These are phyloP conservation scores for Medicago arabica DNA, from an alignment of 306 rosid genomes.

Conservation along the genomic window DNA sequence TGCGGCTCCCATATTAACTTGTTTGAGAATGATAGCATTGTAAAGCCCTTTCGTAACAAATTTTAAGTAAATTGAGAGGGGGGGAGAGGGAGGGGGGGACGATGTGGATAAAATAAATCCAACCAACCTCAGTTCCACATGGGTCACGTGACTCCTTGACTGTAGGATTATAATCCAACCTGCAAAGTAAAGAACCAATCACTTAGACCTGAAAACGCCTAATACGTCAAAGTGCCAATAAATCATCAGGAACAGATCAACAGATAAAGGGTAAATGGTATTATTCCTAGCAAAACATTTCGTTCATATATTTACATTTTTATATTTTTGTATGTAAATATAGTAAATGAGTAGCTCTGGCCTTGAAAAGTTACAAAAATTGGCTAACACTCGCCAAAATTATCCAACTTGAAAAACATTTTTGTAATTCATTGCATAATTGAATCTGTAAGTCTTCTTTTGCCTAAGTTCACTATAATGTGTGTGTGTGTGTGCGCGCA, in stretches of 20 bases:
- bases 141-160: slow-evolving; percentile 46
- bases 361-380: slow-evolving; percentile 5
- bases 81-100: background rate
- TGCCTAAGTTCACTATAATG: too few species aligned
- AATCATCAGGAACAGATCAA: slow-evolving; percentile 21
- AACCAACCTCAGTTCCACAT: slow-evolving; percentile 57
- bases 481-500: too few species aligned
- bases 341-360: slow-evolving; percentile 1
- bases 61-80: slow-evolving; percentile 2
- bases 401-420: background rate
- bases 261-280: slow-evolving; percentile 14
- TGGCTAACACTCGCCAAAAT: background rate
- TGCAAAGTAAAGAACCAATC: slow-evolving; percentile 51
- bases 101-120: slow-evolving; percentile 16
- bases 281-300: slow-evolving; percentile 28
- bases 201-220: slow-evolving; percentile 21
- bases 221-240: slow-evolving; percentile 3
- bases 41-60: slow-evolving; percentile 1
- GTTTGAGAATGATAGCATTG: slow-evolving; percentile 19
- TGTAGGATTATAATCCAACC: slow-evolving; percentile 53
- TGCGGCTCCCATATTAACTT: slow-evolving; percentile 9
- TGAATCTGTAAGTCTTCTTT: too few species aligned
- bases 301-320: slow-evolving; percentile 13
- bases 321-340: slow-evolving; percentile 21
- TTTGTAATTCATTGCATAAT: background rate